Evolutionary conservation across 176 grass and related monocot genomes (phyloP).

Genomic region (Avena sativa): DNA sequence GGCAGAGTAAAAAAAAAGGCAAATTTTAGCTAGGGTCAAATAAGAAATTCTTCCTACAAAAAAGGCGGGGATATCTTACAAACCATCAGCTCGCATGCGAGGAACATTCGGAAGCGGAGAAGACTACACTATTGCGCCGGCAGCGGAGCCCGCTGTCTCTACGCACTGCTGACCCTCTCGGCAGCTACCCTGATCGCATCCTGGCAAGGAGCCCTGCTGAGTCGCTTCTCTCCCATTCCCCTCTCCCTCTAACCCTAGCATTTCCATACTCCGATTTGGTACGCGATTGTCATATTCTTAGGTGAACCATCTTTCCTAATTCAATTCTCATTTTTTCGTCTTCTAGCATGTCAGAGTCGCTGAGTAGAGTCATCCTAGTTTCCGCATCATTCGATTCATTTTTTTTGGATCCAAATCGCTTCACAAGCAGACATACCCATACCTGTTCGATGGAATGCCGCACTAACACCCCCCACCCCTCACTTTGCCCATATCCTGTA

Average conservation of each 20-base stretch:
- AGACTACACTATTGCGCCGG: background rate
- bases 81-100: too few species aligned
- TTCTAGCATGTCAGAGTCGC: background rate
- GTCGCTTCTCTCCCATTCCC: background rate
- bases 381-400: background rate
- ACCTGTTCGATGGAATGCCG: constrained; percentile 42
- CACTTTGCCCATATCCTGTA: background rate
- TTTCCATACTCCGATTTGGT: background rate
- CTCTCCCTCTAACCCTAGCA: too few species aligned
- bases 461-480: background rate
- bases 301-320: background rate
- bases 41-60: too few species aligned
- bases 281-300: too few species aligned
- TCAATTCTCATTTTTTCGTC: background rate
- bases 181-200: background rate
- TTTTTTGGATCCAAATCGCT: too few species aligned
- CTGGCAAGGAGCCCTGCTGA: background rate
- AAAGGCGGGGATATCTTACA: too few species aligned
- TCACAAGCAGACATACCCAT: background rate
- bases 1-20: too few species aligned
- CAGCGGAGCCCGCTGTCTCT: too few species aligned
- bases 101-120: too few species aligned
- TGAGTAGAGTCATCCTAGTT: background rate
- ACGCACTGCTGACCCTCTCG: background rate
- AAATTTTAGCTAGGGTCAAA: too few species aligned